A percentile compares a stretch with the other conserved stretches of the same genome.
Evolutionary conservation across 805 yeast genomes (phyloP).

Genomic region (Dipodascus albidus): DNA sequence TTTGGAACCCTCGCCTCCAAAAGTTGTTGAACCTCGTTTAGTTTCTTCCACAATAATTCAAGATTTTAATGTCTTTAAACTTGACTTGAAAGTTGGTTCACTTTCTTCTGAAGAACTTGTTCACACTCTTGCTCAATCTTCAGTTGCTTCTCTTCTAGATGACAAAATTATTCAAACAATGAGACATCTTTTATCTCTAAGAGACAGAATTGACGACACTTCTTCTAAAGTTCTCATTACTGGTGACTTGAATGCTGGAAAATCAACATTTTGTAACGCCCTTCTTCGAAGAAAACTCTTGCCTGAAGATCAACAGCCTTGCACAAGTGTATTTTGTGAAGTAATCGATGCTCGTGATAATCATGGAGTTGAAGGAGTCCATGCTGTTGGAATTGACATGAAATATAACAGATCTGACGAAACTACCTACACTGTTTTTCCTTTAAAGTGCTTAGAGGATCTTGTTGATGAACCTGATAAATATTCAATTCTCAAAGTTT

Average conservation of each 20-base stretch:
- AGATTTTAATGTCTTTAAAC: constrained; percentile 47
- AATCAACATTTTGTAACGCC: constrained; percentile 91
- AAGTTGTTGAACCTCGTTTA: constrained; percentile 11
- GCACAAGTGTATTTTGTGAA: constrained; percentile 93
- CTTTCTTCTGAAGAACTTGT: constrained; percentile 30
- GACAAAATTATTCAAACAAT: constrained; percentile 54
- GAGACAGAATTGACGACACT: constrained; percentile 80
- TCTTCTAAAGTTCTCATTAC: constrained; percentile 91
- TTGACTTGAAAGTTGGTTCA: constrained; percentile 49
- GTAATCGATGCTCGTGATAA: constrained; percentile 77
- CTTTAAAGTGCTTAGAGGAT: constrained; percentile 46
- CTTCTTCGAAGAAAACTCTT: constrained; percentile 61
- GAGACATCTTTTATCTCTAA: constrained; percentile 58
- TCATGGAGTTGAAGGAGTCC: constrained; percentile 74
- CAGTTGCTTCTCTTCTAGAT: constrained; percentile 58
- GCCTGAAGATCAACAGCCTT: constrained; percentile 97
- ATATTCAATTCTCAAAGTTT: constrained; percentile 66
- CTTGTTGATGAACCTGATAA: constrained; percentile 65
- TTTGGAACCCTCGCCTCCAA: neutral
- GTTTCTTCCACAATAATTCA: constrained; percentile 11
- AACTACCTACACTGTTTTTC: constrained; percentile 48
- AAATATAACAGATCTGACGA: constrained; percentile 46
- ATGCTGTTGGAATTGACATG: constrained; percentile 52
- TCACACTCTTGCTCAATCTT: constrained; percentile 50
- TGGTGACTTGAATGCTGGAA: constrained; percentile 95